Conservation (phyloP, 2,329 filamentous ascomycete species). For the Diplocarpon mali region DNA sequence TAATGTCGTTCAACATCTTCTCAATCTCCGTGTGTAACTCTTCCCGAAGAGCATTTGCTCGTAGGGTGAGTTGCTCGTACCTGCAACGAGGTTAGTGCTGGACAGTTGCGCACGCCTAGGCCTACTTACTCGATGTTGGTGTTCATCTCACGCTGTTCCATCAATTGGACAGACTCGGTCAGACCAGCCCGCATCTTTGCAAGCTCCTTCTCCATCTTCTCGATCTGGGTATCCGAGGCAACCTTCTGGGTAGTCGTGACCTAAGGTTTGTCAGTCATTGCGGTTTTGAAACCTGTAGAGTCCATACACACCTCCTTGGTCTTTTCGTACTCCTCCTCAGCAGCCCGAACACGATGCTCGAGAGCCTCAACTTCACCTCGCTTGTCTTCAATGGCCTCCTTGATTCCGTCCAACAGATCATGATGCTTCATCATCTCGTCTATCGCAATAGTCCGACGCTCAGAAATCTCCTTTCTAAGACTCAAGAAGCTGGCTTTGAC, state of each 20-base stretch:
- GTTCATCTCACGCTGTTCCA: slow-evolving; percentile 94
- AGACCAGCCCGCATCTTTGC: slow-evolving; percentile 79
- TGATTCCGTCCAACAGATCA: slow-evolving; percentile 85
- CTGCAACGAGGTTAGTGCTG: slow-evolving; percentile 33
- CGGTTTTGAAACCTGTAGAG: background rate
- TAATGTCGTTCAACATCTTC: slow-evolving; percentile 90
- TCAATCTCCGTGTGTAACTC: slow-evolving; percentile 97
- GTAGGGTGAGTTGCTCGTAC: slow-evolving; percentile 84
- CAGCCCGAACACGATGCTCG: slow-evolving; percentile 75
- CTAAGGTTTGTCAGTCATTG: slow-evolving; percentile 15
- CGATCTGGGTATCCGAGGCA: slow-evolving; percentile 83
- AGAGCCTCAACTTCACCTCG: slow-evolving; percentile 83
- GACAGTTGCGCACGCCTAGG: background rate
- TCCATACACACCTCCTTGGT: slow-evolving; percentile 57
- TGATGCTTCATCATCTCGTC: slow-evolving; percentile 92
- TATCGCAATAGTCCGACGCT: slow-evolving; percentile 68
- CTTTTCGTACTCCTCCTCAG: slow-evolving; percentile 88
- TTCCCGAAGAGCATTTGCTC: slow-evolving; percentile 75
- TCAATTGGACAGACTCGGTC: slow-evolving; percentile 75
- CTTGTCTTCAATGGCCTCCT: slow-evolving; percentile 95
- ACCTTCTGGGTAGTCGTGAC: slow-evolving; percentile 76
- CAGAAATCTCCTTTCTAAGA: slow-evolving; percentile 84
- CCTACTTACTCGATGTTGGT: slow-evolving; percentile 76
- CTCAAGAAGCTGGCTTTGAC: slow-evolving; percentile 69
- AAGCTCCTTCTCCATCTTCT: slow-evolving; percentile 98